Base-by-base conservation (phyloP, 148 eudicot genomes). In the Fagopyrum tataricum region DNA sequence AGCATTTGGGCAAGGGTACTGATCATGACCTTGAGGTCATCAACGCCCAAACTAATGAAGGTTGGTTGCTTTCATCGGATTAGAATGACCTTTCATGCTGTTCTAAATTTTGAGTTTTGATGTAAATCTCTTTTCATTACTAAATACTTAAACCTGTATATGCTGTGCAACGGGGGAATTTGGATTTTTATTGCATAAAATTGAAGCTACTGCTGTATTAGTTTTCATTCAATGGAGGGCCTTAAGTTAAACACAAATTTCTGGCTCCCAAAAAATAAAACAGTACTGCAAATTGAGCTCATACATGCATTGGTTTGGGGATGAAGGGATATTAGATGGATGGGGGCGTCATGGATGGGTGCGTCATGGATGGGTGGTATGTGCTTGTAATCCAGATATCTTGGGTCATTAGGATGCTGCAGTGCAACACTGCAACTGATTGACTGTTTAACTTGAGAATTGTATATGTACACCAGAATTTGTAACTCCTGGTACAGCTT, bases 1-100 rank as follows among this genome's bases (percentile, higher is more conserved):
- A 91, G 96, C 92, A 84, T 82, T 79, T 95, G 90, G 91, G 91
- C 75, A 89, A 81, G 86, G 98, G 98, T 77, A 90, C 89, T 11
- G 96, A 88, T 84, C 90, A 79, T 81, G 98, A 91, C 77, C 96
- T 95, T 70, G 87, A 90, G 79, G 88, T 95, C 81, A 87, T 96
- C 84, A 91, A 95, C 79, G 93, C 98, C 75, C 98, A 91, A 87
- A 91, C 97, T 81, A 84, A 90, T 72, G 98, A 95, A 95, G 98
- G 98, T 91, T 78, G 87, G 97, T 84, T 26, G 41, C 86, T 82
- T 72, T 72, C 39, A 10, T 46, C 52, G 52, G 52, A 43, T 46
- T 70, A 70, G 44, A 67, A 58, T 58, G 46, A 42, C 14, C 71
- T 67, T 67, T 67, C 23, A 15, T 21, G 64, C 37, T 7, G 31